phyloP scores from a whole-genome alignment of 306 rosid genomes.

The Gynostemma pentaphyllum region DNA sequence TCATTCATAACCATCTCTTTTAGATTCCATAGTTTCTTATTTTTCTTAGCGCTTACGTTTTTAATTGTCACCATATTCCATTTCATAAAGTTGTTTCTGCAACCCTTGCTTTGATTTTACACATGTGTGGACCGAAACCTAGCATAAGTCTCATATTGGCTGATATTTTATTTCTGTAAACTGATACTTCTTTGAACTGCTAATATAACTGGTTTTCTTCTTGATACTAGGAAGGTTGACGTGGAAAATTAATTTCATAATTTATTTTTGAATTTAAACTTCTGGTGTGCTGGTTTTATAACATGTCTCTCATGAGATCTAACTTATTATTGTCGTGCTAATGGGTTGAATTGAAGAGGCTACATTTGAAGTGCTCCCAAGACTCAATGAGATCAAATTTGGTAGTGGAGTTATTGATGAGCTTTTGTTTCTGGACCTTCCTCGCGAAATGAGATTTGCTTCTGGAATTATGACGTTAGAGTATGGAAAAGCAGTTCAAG shows the following conservation, averaged over 20 bases:
- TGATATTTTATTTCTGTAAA: background rate
- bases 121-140: background rate
- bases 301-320: slow-evolving; percentile 3
- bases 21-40: background rate
- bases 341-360: slow-evolving; percentile 54
- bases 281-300: background rate
- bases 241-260: background rate
- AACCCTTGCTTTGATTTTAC: background rate
- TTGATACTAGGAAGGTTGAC: no score
- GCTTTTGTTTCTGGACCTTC: slow-evolving; percentile 76
- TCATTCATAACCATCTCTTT: background rate
- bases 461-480: slow-evolving; percentile 87
- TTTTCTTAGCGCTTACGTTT: background rate
- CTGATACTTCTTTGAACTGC: background rate
- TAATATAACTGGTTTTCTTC: background rate
- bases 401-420: slow-evolving; percentile 94
- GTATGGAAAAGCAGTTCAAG: slow-evolving; percentile 88
- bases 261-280: background rate
- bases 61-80: background rate
- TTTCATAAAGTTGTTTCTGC: background rate
- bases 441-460: slow-evolving; percentile 60
- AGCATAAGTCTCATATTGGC: background rate
- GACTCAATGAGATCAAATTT: slow-evolving; percentile 89
- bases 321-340: slow-evolving; percentile 12
- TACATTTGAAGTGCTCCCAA: slow-evolving; percentile 88